Conservation (phyloP, 345 rosid genomes). For the Mangifera indica region DNA sequence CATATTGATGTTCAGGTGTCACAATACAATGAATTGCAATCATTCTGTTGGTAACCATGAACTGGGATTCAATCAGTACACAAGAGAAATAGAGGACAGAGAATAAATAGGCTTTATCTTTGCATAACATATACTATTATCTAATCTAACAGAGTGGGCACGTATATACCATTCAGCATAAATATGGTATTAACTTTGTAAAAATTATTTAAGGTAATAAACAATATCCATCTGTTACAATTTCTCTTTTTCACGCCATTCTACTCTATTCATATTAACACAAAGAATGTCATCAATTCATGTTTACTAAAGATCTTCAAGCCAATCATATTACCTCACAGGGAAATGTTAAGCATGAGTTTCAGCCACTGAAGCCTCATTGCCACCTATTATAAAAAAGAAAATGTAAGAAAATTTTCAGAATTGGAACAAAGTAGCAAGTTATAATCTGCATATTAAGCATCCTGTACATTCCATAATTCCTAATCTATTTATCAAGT, state of each 20-base stretch:
- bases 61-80: no score
- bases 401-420: neutral
- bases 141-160: no score
- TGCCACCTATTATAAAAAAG: neutral
- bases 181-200: neutral
- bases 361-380: neutral
- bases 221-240: neutral
- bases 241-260: neutral
- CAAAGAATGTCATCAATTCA: neutral
- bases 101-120: no score
- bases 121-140: no score
- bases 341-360: neutral
- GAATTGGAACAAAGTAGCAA: neutral
- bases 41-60: no score
- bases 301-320: neutral
- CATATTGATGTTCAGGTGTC: no score
- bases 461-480: neutral
- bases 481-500: neutral
- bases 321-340: neutral
- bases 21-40: no score
- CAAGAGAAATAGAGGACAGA: no score
- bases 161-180: no score
- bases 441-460: neutral
- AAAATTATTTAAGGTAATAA: neutral
- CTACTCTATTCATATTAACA: neutral